Base-by-base conservation (phyloP, 1,284 basidiomycete species). In the Austroboletus sp. region DNA sequence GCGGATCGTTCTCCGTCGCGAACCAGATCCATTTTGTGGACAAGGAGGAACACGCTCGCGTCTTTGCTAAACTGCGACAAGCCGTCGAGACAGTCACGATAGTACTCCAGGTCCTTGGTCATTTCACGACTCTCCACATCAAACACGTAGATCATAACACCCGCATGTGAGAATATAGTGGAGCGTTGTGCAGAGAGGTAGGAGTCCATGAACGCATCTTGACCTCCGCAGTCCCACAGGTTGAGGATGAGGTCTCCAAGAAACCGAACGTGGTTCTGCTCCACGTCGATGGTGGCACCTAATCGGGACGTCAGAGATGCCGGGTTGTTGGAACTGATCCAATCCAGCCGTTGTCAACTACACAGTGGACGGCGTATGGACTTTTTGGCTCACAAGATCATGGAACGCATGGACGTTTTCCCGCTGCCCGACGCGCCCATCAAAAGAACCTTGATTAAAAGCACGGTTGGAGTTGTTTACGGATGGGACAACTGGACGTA, bases 141-240 rank as follows among this genome's bases (percentile, higher is more conserved):
- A 53, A 98, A 98, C 8, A 98, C 96, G 67, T 98, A 98, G 60
- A 98, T 98, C 62, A 98, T 79, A 33, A 97, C 91, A 10, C 92
- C 93, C 46, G 97, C 95, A 58, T 94, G 86, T 57, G 88, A 83
- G 71, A 98, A 99, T 55, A 98, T 93, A 35, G 89, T 93, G 27
- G 85, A 78, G 52, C 89, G 85, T 63, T 97, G 91, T 0, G 86
- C 82, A 31, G 85, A 83, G 52, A 98, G 82, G 68, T 97, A 98
- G 39, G 86, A 89, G 66, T 96, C 93, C 82, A 98, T 93, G 74
- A 97, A 98, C 12, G 90, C 82, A 59, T 97, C 92, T 70, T 98
- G 96, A 4, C 95, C 95, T 39, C 95, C 95, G 57, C 95, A 98
- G 68, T 98, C 96, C 94, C 95, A 98, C 11, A 98, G 77, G 63